phyloP scores from a whole-genome alignment of 1,284 basidiomycete genomes.

The Tilletia indica region DNA sequence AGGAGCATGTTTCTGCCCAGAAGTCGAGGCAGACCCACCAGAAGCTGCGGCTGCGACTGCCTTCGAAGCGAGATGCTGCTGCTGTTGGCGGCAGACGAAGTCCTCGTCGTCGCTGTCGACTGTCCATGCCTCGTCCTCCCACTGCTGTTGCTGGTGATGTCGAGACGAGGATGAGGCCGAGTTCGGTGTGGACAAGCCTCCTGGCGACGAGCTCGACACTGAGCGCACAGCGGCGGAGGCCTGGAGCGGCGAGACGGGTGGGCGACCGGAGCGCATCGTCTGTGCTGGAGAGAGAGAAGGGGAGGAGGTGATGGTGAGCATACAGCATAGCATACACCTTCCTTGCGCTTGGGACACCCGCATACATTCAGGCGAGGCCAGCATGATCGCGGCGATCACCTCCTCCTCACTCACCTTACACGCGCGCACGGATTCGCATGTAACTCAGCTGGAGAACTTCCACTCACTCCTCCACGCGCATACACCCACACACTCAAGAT shows the following conservation, averaged over 20 bases:
- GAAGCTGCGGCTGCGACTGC: not conserved
- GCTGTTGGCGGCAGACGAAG: conserved; percentile 16
- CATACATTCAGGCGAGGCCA: not conserved
- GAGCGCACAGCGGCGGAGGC: too few relatives aligned
- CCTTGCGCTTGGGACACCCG: not conserved
- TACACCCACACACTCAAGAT: conserved; percentile 24
- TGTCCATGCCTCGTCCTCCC: conserved; percentile 18
- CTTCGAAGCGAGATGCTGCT: conserved; percentile 7
- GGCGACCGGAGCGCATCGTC: too few relatives aligned
- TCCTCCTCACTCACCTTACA: too few relatives aligned
- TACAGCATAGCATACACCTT: not conserved
- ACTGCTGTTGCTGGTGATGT: not conserved
- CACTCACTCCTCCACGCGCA: not conserved
- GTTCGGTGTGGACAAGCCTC: not conserved
- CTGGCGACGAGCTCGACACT: too few relatives aligned
- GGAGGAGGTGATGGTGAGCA: too few relatives aligned
- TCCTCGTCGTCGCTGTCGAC: conserved; percentile 18
- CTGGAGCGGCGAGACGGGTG: too few relatives aligned
- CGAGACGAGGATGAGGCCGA: conserved; percentile 1
- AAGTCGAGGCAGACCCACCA: not conserved
- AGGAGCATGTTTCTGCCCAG: conserved; percentile 6
- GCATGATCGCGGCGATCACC: not conserved
- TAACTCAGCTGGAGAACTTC: not conserved
- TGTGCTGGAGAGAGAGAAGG: too few relatives aligned
- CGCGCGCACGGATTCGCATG: not conserved